Conservation (phyloP, 176 grass and related monocot genomes). For the Avena insularis region DNA sequence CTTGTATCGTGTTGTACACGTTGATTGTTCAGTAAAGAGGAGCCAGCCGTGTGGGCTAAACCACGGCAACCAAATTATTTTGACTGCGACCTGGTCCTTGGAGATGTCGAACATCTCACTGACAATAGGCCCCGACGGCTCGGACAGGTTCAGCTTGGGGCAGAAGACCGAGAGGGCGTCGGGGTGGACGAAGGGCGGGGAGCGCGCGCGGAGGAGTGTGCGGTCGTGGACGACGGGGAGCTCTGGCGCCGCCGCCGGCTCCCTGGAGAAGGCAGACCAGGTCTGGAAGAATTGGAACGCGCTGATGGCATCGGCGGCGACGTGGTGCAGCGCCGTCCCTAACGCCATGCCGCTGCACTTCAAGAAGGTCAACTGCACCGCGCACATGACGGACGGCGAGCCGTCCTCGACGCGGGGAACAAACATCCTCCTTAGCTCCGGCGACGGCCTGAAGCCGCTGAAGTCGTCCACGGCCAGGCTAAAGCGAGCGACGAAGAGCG, state of each 20-base stretch:
- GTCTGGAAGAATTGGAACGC: constrained; percentile 53
- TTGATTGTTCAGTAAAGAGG: no score
- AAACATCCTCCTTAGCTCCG: constrained; percentile 25
- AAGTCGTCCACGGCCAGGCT: constrained; percentile 37
- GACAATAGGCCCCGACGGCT: not conserved
- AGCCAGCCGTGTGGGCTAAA: no score
- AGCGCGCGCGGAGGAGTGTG: constrained; percentile 45
- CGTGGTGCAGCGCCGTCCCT: constrained; percentile 51
- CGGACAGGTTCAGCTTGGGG: not conserved
- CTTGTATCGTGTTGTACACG: no score
- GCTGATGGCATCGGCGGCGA: constrained; percentile 33
- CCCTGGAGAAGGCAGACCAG: constrained; percentile 17
- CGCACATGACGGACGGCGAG: not conserved
- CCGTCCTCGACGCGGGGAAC: not conserved
- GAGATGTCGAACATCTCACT: constrained; percentile 20
- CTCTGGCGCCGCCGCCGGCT: not conserved
- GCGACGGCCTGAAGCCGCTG: not conserved
- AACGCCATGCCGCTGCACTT: constrained; percentile 43
- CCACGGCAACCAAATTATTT: no score
- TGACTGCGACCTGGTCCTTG: constrained; percentile 34
- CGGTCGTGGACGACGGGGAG: constrained; percentile 50
- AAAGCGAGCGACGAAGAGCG: constrained; percentile 42
- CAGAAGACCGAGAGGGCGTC: constrained; percentile 43
- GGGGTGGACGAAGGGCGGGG: constrained; percentile 34
- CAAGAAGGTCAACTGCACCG: constrained; percentile 49